Conservation (phyloP, 495 filamentous ascomycete genomes). For the Xylaria acuta region DNA sequence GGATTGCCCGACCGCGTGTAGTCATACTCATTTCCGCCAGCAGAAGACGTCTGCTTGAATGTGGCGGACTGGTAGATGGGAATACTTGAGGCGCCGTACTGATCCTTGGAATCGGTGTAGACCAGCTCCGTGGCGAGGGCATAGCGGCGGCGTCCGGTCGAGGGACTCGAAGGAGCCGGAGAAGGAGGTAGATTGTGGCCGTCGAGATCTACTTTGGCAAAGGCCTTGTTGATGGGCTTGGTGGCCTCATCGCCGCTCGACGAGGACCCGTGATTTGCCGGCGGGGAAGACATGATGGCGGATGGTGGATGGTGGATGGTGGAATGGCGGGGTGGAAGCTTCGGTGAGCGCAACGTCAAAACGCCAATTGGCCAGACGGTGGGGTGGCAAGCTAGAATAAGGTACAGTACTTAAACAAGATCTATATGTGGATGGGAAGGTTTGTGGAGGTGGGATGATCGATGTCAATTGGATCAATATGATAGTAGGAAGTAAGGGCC, state of each 20-base stretch:
- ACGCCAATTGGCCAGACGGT: background rate
- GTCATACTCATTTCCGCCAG: slow-evolving; percentile 87
- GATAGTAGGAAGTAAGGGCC: background rate
- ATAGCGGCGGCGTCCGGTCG: slow-evolving; percentile 78
- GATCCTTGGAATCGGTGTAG: slow-evolving; percentile 92
- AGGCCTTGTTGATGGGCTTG: slow-evolving; percentile 65
- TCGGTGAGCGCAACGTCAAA: background rate
- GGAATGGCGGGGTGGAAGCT: slow-evolving; percentile 6
- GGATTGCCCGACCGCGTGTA: slow-evolving; percentile 98
- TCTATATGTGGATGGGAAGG: background rate
- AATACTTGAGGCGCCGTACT: slow-evolving; percentile 93
- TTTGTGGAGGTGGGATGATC: background rate
- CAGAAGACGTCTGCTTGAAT: slow-evolving; percentile 88
- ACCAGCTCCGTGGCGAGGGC: slow-evolving; percentile 95
- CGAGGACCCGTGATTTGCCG: slow-evolving; percentile 32
- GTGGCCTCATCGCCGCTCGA: slow-evolving; percentile 34
- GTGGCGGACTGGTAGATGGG: slow-evolving; percentile 99
- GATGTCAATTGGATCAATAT: slow-evolving; percentile 10
- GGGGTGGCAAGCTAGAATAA: background rate
- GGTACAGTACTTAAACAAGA: no score
- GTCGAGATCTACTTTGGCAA: slow-evolving; percentile 79
- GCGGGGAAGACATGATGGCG: slow-evolving; percentile 45
- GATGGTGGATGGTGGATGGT: background rate
- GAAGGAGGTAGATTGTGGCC: slow-evolving; percentile 93
- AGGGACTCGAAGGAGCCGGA: slow-evolving; percentile 90